These are phyloP conservation scores for Chaetomium olivaceum DNA, from an alignment of 2,329 filamentous ascomycete species.

Conservation along the genomic window DNA sequence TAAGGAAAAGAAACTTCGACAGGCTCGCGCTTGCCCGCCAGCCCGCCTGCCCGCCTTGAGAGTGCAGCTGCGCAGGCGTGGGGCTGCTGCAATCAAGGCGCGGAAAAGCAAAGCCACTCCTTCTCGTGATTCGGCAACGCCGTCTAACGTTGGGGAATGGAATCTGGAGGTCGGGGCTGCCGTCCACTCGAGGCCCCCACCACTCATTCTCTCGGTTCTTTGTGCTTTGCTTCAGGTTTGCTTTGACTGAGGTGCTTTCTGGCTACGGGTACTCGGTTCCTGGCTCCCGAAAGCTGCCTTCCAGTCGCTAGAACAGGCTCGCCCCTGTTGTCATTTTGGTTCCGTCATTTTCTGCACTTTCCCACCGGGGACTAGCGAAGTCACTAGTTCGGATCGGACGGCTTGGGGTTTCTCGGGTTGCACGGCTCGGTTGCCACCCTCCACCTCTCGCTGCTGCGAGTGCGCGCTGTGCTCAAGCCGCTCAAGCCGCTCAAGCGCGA, in stretches of 20 bases:
- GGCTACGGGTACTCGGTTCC: too few species aligned
- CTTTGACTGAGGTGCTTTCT: too few species aligned
- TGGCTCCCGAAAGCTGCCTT: not conserved
- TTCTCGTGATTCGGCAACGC: not conserved
- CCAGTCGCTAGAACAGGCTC: too few species aligned
- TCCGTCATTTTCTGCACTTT: not conserved
- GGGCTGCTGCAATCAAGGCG: not conserved
- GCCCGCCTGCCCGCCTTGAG: too few species aligned
- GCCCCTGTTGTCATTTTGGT: too few species aligned
- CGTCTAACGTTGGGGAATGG: not conserved
- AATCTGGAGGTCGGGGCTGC: not conserved
- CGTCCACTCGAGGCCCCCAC: not conserved
- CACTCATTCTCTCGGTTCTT: not conserved
- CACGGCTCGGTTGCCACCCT: slow-evolving; percentile 6
- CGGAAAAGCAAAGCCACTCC: not conserved
- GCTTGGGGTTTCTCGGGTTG: not conserved
- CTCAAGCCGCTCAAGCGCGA: slow-evolving; percentile 10
- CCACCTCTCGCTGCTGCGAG: too few species aligned
- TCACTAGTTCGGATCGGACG: slow-evolving; percentile 10
- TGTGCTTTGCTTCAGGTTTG: too few species aligned
- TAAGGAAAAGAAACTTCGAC: not conserved
- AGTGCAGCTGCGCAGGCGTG: not conserved
- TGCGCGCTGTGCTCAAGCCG: not conserved
- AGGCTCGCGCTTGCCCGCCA: not conserved
- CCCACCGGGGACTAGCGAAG: slow-evolving; percentile 2